Evolutionary conservation across 371 early-diverging fungal genomes (phyloP).

Genomic region (Enterospora canceri): DNA sequence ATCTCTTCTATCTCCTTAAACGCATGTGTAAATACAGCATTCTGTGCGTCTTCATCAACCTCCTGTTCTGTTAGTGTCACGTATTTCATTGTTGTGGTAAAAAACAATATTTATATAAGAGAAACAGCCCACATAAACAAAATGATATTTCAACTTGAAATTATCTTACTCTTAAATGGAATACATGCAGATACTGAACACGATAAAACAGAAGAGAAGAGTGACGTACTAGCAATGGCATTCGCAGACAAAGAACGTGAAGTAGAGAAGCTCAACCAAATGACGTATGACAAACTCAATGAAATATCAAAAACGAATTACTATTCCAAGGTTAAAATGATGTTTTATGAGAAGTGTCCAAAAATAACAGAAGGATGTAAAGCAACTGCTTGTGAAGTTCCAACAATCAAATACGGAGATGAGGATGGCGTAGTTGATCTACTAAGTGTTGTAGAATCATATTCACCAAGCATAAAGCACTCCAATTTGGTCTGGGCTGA

Average conservation of each 20-base stretch:
- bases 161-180: neutral
- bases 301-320: neutral
- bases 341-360: constrained; percentile 16
- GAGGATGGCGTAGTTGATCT: constrained; percentile 14
- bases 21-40: too few relatives aligned
- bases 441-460: neutral
- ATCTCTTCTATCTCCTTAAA: too few relatives aligned
- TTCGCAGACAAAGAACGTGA: neutral
- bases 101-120: too few relatives aligned
- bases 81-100: too few relatives aligned
- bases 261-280: neutral
- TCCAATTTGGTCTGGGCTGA: constrained; percentile 26
- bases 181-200: neutral
- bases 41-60: too few relatives aligned
- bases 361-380: neutral
- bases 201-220: neutral
- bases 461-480: constrained; percentile 5
- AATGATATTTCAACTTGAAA: neutral
- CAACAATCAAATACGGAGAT: constrained; percentile 1
- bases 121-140: neutral
- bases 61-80: too few relatives aligned
- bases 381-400: neutral
- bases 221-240: neutral
- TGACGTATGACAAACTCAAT: constrained; percentile 2
- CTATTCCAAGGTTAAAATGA: constrained; percentile 26